Evolutionary conservation across 371 early-diverging fungal genomes (phyloP).

Genomic region (Mucor saturninus): DNA sequence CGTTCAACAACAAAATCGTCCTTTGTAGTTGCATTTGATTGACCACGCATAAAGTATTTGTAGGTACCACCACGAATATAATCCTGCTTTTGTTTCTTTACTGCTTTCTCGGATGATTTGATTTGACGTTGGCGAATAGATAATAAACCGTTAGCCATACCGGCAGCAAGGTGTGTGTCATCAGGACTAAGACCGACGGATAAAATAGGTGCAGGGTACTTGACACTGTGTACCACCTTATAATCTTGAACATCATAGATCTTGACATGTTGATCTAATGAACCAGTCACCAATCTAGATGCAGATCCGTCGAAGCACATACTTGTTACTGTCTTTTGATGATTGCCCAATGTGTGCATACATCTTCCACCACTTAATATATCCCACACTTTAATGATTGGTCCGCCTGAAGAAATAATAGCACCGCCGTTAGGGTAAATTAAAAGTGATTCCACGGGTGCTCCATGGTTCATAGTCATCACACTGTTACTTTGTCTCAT

Average conservation of each 20-base stretch:
- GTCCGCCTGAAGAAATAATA: slow-evolving; percentile 81
- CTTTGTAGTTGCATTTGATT: slow-evolving; percentile 39
- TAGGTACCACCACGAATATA: slow-evolving; percentile 63
- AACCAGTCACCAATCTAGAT: slow-evolving; percentile 84
- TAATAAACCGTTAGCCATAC: slow-evolving; percentile 91
- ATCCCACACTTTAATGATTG: slow-evolving; percentile 89
- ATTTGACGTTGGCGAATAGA: slow-evolving; percentile 82
- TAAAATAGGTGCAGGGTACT: slow-evolving; percentile 91
- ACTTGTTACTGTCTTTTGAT: slow-evolving; percentile 94
- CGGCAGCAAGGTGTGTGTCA: slow-evolving; percentile 88
- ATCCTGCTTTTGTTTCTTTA: slow-evolving; percentile 53
- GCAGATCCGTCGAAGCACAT: slow-evolving; percentile 80
- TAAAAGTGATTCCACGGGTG: slow-evolving; percentile 88
- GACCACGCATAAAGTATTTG: slow-evolving; percentile 77
- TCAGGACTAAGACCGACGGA: slow-evolving; percentile 85
- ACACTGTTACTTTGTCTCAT: slow-evolving; percentile 74
- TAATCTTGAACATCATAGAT: slow-evolving; percentile 85
- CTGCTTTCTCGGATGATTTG: slow-evolving; percentile 59
- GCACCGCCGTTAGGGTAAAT: slow-evolving; percentile 87
- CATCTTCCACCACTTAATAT: slow-evolving; percentile 80
- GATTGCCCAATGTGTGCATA: slow-evolving; percentile 79
- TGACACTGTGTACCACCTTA: slow-evolving; percentile 84
- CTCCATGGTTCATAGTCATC: slow-evolving; percentile 83
- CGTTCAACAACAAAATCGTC: slow-evolving; percentile 78
- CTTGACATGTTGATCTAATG: slow-evolving; percentile 95